A percentile compares a stretch with the other conserved stretches of the same genome.
phyloP scores from a whole-genome alignment of 2,329 filamentous ascomycete species.

The Verruconis gallopava region DNA sequence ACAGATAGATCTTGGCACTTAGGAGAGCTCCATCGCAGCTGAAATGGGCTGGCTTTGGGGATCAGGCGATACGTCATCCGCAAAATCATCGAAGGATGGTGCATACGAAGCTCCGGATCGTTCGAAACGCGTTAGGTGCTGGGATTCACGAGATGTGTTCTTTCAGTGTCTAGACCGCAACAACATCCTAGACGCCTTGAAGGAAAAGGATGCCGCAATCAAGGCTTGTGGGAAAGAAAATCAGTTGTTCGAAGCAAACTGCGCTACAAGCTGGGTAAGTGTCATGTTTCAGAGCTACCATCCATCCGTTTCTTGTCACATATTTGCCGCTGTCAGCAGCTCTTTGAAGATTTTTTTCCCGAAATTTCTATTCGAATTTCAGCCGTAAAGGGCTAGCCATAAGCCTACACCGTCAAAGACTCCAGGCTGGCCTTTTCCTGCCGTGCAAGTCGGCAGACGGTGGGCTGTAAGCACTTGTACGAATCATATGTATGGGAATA shows the following conservation, averaged over 20 bases:
- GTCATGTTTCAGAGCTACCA: neutral
- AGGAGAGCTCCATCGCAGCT: neutral
- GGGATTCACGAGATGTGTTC: constrained; percentile 78
- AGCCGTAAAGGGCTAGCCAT: no score
- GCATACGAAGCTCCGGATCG: constrained; percentile 71
- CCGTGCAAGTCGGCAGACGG: no score
- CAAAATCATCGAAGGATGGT: constrained; percentile 33
- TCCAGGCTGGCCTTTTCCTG: no score
- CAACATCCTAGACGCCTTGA: constrained; percentile 64
- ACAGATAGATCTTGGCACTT: no score
- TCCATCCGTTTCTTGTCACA: no score
- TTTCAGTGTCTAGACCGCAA: constrained; percentile 77
- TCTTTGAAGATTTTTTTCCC: no score
- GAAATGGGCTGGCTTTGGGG: constrained; percentile 7
- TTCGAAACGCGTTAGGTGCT: constrained; percentile 69
- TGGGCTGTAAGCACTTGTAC: no score
- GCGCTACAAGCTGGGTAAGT: constrained; percentile 80
- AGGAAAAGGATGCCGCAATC: constrained; percentile 36
- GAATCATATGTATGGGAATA: no score
- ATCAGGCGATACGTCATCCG: neutral
- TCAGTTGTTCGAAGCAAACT: constrained; percentile 66
- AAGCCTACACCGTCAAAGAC: no score
- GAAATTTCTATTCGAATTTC: no score
- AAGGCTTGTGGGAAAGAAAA: constrained; percentile 46
- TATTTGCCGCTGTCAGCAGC: no score